phyloP scores from a whole-genome alignment of 1,284 basidiomycete species.

The Rhodotorula sp. region DNA sequence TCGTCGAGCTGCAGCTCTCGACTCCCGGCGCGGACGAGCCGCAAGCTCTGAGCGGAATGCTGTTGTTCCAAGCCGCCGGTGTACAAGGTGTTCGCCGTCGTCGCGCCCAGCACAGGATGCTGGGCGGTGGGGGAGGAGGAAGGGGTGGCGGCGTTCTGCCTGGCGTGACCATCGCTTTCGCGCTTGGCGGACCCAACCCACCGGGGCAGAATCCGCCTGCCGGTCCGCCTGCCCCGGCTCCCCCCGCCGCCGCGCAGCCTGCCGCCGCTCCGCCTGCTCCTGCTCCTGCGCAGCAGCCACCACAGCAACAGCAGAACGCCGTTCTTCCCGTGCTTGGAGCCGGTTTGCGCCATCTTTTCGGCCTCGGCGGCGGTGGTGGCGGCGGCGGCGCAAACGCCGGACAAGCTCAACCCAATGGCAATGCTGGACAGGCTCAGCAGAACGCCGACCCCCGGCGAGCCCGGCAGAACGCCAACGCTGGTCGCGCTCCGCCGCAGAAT shows the following conservation, averaged over 20 bases:
- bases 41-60: background rate
- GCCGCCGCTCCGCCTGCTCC: too few relatives aligned
- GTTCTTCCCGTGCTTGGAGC: background rate
- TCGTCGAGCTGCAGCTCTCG: constrained; percentile 4
- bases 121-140: background rate
- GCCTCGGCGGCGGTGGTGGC: background rate
- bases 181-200: background rate
- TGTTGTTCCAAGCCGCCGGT: background rate
- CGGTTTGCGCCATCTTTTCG: background rate
- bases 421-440: too few relatives aligned
- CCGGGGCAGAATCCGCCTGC: background rate
- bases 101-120: too few relatives aligned
- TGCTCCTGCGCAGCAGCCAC: background rate
- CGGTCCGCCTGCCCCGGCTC: too few relatives aligned
- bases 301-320: background rate
- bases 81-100: background rate
- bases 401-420: too few relatives aligned
- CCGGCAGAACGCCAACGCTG: too few relatives aligned
- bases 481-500: too few relatives aligned
- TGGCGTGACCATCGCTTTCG: background rate
- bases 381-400: background rate
- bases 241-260: background rate
- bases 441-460: too few relatives aligned
- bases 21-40: constrained; percentile 9
- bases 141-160: background rate